These are phyloP conservation scores for Bassia scoparia DNA, from an alignment of 148 eudicot species.

Conservation along the genomic window DNA sequence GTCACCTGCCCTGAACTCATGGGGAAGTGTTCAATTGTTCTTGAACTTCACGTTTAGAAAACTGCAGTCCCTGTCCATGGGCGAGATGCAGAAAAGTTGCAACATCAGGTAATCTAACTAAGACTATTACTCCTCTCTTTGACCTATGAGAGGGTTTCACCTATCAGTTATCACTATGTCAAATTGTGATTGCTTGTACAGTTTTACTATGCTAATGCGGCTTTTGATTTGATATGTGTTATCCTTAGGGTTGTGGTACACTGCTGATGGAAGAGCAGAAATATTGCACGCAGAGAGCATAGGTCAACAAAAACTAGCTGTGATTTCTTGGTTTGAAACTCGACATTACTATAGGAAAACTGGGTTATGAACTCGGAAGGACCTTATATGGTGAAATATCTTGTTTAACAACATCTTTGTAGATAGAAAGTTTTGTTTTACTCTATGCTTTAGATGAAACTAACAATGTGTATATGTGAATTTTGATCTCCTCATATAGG, in stretches of 20 bases:
- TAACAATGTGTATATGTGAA: conserved; percentile 22
- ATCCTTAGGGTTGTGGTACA: conserved; percentile 80
- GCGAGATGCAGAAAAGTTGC: conserved; percentile 84
- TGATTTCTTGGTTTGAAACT: conserved; percentile 94
- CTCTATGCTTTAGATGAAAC: conserved; percentile 9
- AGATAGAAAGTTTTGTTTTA: conserved; percentile 8
- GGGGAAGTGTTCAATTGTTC: conserved; percentile 91
- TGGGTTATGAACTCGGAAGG: conserved; percentile 98
- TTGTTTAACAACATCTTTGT: conserved; percentile 30
- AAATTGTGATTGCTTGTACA: background rate
- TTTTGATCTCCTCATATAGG: background rate
- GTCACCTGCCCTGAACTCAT: conserved; percentile 82
- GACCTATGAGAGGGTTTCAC: background rate
- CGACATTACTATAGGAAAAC: conserved; percentile 92
- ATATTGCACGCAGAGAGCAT: conserved; percentile 81
- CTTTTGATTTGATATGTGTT: background rate
- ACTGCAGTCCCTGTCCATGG: conserved; percentile 99
- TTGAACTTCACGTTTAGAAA: conserved; percentile 95
- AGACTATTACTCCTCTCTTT: background rate
- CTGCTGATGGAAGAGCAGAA: conserved; percentile 96
- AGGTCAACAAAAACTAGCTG: conserved; percentile 80
- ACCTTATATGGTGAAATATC: conserved; percentile 91
- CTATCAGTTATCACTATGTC: background rate
- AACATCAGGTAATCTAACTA: conserved; percentile 66
- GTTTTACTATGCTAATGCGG: background rate